A percentile compares a stretch with the other conserved stretches of the same genome.
Evolutionary conservation across 1,284 basidiomycete genomes (phyloP).

Genomic region (Earliella scabrosa): DNA sequence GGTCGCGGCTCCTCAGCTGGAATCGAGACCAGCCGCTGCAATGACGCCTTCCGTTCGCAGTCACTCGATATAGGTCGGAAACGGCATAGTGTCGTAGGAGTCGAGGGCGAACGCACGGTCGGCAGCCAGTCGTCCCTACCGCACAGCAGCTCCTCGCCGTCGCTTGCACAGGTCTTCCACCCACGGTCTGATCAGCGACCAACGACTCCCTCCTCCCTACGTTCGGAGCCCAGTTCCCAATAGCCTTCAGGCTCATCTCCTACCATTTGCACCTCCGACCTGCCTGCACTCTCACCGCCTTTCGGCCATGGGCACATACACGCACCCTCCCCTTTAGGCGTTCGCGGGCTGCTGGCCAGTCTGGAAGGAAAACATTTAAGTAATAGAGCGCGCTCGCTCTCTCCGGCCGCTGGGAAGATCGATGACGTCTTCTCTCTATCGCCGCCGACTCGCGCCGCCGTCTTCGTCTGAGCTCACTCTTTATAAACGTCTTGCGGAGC

Average conservation of each 20-base stretch:
- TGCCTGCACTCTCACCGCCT: neutral
- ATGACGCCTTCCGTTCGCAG: neutral
- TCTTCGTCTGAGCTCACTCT: too few species aligned
- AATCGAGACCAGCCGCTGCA: neutral
- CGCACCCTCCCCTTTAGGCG: conserved; percentile 7
- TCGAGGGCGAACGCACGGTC: neutral
- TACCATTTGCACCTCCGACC: too few species aligned
- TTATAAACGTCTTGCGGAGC: too few species aligned
- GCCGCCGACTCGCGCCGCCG: too few species aligned
- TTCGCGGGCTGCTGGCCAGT: conserved; percentile 4
- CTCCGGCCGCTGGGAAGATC: too few species aligned
- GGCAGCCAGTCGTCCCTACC: neutral
- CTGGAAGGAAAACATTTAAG: neutral
- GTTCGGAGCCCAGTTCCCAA: neutral
- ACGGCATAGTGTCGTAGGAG: neutral
- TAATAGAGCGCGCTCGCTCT: too few species aligned
- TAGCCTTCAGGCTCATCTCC: neutral
- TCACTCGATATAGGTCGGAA: neutral
- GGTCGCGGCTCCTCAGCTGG: neutral
- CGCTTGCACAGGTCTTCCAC: neutral
- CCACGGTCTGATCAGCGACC: neutral
- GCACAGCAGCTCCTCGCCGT: neutral
- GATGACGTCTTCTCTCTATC: too few species aligned
- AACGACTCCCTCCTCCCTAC: neutral
- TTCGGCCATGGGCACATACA: conserved; percentile 9